Base-by-base conservation (phyloP, 1,284 basidiomycete species). In the Volvariella volvacea region DNA sequence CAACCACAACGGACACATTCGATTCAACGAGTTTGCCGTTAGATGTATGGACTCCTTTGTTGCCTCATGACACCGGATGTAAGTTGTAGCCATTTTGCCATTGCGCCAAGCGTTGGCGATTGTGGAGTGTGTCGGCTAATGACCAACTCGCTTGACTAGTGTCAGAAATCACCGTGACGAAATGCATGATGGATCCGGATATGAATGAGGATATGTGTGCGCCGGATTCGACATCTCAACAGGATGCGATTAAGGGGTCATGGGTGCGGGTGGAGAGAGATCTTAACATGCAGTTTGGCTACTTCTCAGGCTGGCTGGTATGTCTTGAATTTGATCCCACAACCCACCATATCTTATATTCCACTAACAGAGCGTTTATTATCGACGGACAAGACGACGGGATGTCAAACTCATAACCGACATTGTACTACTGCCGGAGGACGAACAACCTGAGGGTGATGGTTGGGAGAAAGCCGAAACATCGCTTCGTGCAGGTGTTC, bases 191-290 rank as follows among this genome's bases (percentile, higher is more conserved):
- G 20, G 70, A 83, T 19, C 80, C 88, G 1, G 61, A 67, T 3
- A 61, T 82, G 33, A 64, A 65, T 2, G 72, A 76, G 15, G 34
- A 36, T 20, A 52, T 84, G 9, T 95, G 93, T 58, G 62, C 66
- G 1, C 91, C 92, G 0, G 59, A 70, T 2, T 75, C 84, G 0
- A 88, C 80, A 0, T 70, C 73, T 7, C 85, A 87, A 51, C 63
- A 83, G 28, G 89, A 93, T 58, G 82, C 83, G 3, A 73, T 80
- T 43, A 83, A 83, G 52, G 92, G 92, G 0, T 88, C 84, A 56
- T 95, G 92, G 92, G 90, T 95, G 1, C 78, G 83, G 16, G 83
- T 94, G 6, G 77, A 79, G 16, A 71, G 81, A 15, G 83, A 93
- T 59, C 63, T 95, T 25, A 91, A 92, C 58, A 57, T 67, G 36